Evolutionary conservation across 805 yeast genomes (phyloP).

Genomic region (Wickerhamomyces silvicola): DNA sequence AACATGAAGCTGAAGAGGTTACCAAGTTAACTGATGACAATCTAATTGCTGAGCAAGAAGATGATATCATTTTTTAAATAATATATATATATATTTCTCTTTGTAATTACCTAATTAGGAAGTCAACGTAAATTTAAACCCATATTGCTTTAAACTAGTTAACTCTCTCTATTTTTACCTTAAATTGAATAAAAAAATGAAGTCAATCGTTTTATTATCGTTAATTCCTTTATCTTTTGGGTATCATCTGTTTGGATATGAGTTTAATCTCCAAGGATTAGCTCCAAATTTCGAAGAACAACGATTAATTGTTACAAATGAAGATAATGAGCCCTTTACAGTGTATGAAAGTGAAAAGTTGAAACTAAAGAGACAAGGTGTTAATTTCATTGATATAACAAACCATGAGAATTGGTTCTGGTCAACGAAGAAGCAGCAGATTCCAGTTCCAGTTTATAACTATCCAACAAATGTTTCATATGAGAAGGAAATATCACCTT

Average conservation of each 20-base stretch:
- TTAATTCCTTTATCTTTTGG: no score
- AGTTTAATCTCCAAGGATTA: no score
- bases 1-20: constrained; percentile 19
- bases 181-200: no score
- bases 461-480: constrained; percentile 47
- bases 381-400: constrained; percentile 62
- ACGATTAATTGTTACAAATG: constrained; percentile 13
- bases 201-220: no score
- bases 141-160: no score
- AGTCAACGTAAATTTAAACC: no score
- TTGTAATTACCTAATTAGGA: no score
- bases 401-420: constrained; percentile 25
- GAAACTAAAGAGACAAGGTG: constrained; percentile 39
- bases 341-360: constrained; percentile 39
- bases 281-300: no score
- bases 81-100: no score
- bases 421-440: constrained; percentile 7
- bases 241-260: no score
- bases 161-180: no score
- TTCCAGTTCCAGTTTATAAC: constrained; percentile 26
- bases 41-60: constrained; percentile 35
- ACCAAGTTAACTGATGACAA: constrained; percentile 13
- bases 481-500: constrained; percentile 30
- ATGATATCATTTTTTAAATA: constrained; percentile 37
- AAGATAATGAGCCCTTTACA: constrained; percentile 14